Base-by-base conservation (phyloP, 192 early-diverging fungal genomes). In the Neocallimastix lanati region DNA sequence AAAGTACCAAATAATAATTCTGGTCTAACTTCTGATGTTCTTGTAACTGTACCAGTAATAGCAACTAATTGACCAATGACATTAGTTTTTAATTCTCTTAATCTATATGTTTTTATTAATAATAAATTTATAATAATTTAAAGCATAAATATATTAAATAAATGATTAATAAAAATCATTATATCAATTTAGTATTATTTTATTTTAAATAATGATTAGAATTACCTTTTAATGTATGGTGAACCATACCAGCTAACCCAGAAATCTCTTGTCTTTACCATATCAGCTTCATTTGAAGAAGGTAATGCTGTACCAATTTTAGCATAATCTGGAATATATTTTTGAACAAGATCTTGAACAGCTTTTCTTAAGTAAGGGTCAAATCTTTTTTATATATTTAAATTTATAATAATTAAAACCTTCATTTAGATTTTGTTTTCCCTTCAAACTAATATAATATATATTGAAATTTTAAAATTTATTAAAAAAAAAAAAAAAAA, bases 1-100 rank as follows among this genome's bases (percentile, higher is more conserved):
- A 99, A 99, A 13, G 94, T 92, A 29, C 95, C 97, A 82, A 87
- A 92, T 21, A 98, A 78, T 12, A 99, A 88, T 88, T 99, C 97
- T 14, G 97, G 97, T 38, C 97, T 86, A 30, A 99, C 96, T 87
- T 99, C 96, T 58, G 94, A 96, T 4, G 96, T 99, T 27, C 97
- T 85, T 14, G 97, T 99, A 28, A 99, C 96, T 11, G 97, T 99
- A 38, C 97, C 97, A 76, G 90, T 88, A 50, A 98, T 88, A 37
- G 88, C 87, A 36, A 92, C 86, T 38, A 99, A 88, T 67, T 93
- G 87, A 28, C 96, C 97, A 77, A 97, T 90, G 30, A 87, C 86
- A 37, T 92, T 90, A 77, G 93, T 94, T 77, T 91, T 91, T 77
- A 99, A 83, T 82, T 96, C 92, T 79, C 97, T 93, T 25, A 99